Evolutionary conservation across 768 basidiomycete genomes (phyloP).

Genomic region (Xerocomellus chrysenteron): DNA sequence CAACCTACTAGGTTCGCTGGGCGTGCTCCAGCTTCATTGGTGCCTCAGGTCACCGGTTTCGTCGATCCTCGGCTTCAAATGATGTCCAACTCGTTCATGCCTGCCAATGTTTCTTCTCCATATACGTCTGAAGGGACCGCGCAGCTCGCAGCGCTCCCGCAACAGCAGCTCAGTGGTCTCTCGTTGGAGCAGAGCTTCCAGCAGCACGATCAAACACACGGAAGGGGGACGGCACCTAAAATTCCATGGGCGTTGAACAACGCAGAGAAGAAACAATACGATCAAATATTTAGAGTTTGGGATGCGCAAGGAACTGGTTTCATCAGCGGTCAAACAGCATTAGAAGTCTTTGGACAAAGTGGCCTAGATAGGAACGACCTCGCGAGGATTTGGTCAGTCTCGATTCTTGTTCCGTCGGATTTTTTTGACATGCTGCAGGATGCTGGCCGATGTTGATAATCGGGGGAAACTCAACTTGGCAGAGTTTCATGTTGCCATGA

Average conservation of each 20-base stretch:
- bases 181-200: constrained; percentile 84
- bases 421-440: constrained; percentile 48
- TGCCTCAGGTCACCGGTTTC: constrained; percentile 77
- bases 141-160: constrained; percentile 56
- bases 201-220: constrained; percentile 76
- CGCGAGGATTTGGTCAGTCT: constrained; percentile 84
- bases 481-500: constrained; percentile 99
- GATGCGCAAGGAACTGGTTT: constrained; percentile 79
- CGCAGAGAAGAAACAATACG: constrained; percentile 94
- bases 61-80: constrained; percentile 81
- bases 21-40: constrained; percentile 44
- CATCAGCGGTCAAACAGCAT: constrained; percentile 78
- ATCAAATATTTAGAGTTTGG: constrained; percentile 97
- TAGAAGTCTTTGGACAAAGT: constrained; percentile 93
- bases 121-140: constrained; percentile 61
- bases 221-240: constrained; percentile 62
- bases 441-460: constrained; percentile 88
- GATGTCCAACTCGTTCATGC: constrained; percentile 94
- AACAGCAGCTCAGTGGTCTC: constrained; percentile 51
- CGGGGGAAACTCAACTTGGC: constrained; percentile 93
- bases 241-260: constrained; percentile 86
- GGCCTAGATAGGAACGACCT: constrained; percentile 87
- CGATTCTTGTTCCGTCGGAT: not conserved
- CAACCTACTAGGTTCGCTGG: constrained; percentile 50
- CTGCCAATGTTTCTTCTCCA: constrained; percentile 59